Evolutionary conservation across 2,329 filamentous ascomycete species (phyloP), one percentile per base, ranked within the genome.

Genomic region (Xylaria sp.): DNA sequence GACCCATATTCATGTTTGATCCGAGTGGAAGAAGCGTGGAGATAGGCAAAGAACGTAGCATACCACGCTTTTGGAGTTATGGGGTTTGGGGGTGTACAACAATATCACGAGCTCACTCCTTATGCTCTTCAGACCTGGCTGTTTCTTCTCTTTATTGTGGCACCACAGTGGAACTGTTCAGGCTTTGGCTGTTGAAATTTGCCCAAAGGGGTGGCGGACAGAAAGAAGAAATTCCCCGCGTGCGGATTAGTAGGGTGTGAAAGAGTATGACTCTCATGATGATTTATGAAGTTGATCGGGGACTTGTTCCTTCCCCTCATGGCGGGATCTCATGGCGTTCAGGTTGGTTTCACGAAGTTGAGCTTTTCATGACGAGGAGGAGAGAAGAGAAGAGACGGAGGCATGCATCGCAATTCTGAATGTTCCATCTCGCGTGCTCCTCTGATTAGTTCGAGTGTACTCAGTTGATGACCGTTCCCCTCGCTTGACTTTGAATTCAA

Each of bases 231-330:
- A 57, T 18, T 15, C 20, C 52, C 13, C 9, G 25, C 55, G 46
- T n/a, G 32, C 15, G 54, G 39, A 28, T 39, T 48, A 59, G 65
- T 66, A 70, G 48, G 58, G 61, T 66, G 65, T 39, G 34, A 37
- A 48, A 25, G 20, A 28, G 20, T 28, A 57, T 59, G 69, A 65
- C 32, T 60, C 72, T 71, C 63, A 69, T 66, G 66, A 74, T 68
- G 70, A 69, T 69, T 71, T 59, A 72, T 32, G 68, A 70, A 64
- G 65, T 64, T 63, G 65, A 46, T 56, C 51, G 41, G 34, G 52
- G 60, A 13, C 23, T 61, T 66, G 9, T 37, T 61, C 61, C 39
- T 48, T 20, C 25, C 48, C 18, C 56, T 37, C 7, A 48, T 52
- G 52, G 65, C 20, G 59, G 57, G 41, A 20, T 66, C 58, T 54